Evolutionary conservation across 208 protist species (phyloP), one percentile per base, ranked within the genome.

Genomic region (Trypanosoma grayi): DNA sequence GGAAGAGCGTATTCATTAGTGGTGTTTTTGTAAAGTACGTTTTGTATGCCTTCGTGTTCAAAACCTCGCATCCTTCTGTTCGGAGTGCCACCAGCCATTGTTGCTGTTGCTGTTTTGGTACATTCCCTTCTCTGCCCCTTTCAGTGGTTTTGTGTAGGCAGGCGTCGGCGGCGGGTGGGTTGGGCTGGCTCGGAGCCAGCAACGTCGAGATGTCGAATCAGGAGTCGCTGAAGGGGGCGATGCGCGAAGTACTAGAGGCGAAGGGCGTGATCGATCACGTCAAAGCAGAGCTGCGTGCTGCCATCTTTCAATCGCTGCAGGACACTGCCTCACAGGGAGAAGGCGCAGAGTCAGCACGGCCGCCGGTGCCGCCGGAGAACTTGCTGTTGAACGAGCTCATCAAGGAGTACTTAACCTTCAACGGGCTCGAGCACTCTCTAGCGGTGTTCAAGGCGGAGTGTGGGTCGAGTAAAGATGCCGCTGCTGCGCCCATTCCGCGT

Each of bases 361-460:
- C 88, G 2, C 70, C 85, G 1, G 62, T 83, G 34, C 92, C 93
- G 14, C 82, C 92, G 13, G 92, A 98, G 69, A 97, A 97, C 66
- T 61, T 97, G 53, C 74, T 98, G 16, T 75, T 98, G 52, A 96
- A 97, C 68, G 92, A 98, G 66, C 83, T 98, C n/a, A 96, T 98
- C 45, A 85, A 90, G 44, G 92, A 98, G 64, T 98, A 98, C 61
- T 60, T 98, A 11, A 73, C 75, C 13, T 96, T 92, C 66, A 97
- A 97, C 66, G 87, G 90, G 0, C 81, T 94, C 22, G 83, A 95
- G 66, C 88, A 98, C 70, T 85, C 87, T 0, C 66, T 95, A 11
- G 81, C 90, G 2, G 87, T 96, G 4, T 97, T 98, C 54, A 58
- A 87, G 39, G 56, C 83, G 11, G 90, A 96, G 81, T 82, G 79